Base-by-base conservation (phyloP, 164 flowering plant genomes). In the Cinnamomum micranthum region DNA sequence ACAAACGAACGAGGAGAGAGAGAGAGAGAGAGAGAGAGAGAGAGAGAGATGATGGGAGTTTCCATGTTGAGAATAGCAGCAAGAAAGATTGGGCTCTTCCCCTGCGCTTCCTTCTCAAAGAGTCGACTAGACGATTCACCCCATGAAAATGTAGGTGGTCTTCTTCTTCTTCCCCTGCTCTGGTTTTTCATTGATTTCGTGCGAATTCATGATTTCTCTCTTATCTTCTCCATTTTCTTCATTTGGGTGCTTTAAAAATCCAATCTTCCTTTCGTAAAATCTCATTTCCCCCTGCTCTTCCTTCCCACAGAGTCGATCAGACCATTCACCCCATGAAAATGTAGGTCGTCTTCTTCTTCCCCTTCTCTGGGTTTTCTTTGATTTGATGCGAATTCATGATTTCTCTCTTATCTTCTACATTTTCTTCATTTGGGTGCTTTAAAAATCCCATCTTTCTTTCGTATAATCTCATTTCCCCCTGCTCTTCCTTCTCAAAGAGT, bases 11-110 rank as follows among this genome's bases (percentile, higher is more conserved):
- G 52, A 59, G 60, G 68, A 33, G n/a, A 60, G 62, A 10, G 2
- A 60, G 70, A 51, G 41, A 68, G 75, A 63, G n/a, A n/a, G n/a
- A 27, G 28, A 3, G 50, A 31, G 28, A 50, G 75, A 68, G 31
- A 73, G 65, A 60, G 70, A 51, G 41, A 68, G 75, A 63, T 66
- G 58, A 25, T 22, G 47, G 76, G 78, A 55, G 74, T 75, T 81
- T 81, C 77, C 31, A 78, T 68, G 50, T 31, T 81, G 52, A 70
- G 81, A 66, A 79, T 27, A 67, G 80, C 70, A 50, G 84, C 78
- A 3, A 72, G 76, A 65, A 79, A 65, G 68, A 77, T 82, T 6
- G 76, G 75, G 17, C 60, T 82, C 60, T 55, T 55, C 12, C 80
- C 84, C 62, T 82, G 84, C 33, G 75, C 74, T 73, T 77, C 76